Percentiles rank a stretch among this genome's conserved stretches.
These are phyloP conservation scores for Lignosus rhinocerotis DNA, from an alignment of 1,284 basidiomycete species.

Conservation along the genomic window DNA sequence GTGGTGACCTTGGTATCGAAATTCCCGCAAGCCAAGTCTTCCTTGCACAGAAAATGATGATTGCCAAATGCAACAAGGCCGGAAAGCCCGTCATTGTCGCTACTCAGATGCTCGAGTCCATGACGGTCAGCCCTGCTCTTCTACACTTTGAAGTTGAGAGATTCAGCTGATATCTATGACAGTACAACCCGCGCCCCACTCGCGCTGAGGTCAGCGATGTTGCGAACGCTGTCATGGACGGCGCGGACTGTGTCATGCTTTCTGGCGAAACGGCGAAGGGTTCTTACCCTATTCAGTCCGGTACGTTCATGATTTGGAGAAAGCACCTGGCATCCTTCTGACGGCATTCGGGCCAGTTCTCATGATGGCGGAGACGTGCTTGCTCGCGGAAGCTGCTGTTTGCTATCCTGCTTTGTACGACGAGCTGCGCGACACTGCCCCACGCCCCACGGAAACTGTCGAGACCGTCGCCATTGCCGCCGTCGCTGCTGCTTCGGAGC, in stretches of 20 bases:
- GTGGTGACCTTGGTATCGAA: slow-evolving; percentile 97
- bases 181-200: slow-evolving; percentile 96
- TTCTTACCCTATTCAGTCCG: slow-evolving; percentile 90
- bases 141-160: neutral
- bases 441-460: slow-evolving; percentile 86
- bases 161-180: slow-evolving; percentile 2
- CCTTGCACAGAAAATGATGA: slow-evolving; percentile 99
- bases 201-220: slow-evolving; percentile 98
- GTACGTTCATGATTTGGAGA: slow-evolving; percentile 44
- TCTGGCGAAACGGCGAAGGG: slow-evolving; percentile 98
- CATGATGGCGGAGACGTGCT: slow-evolving; percentile 99
- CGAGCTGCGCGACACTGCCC: slow-evolving; percentile 78
- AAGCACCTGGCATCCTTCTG: slow-evolving; percentile 6
- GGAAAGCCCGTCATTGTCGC: slow-evolving; percentile 99
- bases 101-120: slow-evolving; percentile 99
- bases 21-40: slow-evolving; percentile 98
- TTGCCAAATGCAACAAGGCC: slow-evolving; percentile 94
- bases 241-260: slow-evolving; percentile 98
- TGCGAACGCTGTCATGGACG: slow-evolving; percentile 96
- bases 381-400: slow-evolving; percentile 91
- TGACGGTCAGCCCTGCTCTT: slow-evolving; percentile 71
- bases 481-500: slow-evolving; percentile 93
- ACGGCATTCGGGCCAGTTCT: slow-evolving; percentile 56
- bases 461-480: slow-evolving; percentile 95
- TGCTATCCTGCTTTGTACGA: slow-evolving; percentile 93